Evolutionary conservation across 495 filamentous ascomycete species (phyloP), one percentile per base, ranked within the genome.

Genomic region (Bombardia bombarda): DNA sequence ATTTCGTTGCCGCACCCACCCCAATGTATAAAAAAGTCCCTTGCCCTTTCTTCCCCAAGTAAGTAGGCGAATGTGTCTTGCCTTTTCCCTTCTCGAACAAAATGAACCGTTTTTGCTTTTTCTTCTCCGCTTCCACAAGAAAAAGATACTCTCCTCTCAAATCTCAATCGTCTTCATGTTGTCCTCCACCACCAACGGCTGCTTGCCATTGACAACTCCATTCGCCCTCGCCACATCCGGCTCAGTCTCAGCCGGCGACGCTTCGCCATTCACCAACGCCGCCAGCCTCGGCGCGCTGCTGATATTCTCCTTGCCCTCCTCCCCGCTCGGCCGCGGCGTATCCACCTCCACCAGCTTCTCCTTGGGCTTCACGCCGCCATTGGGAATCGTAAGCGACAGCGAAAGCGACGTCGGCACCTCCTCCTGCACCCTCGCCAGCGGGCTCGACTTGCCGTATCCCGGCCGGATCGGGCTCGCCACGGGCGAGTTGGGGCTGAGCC

Each of bases 131-230:
- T 23, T 17, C 35, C n/a, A n/a, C n/a, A n/a, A n/a, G n/a, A n/a
- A n/a, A n/a, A n/a, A n/a, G n/a, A n/a, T n/a, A n/a, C 25, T 7
- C 37, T 13, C 32, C 13, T 32, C 12, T 51, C 45, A 78, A 42
- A 78, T 78, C 59, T 78, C 73, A 51, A 78, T 77, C 31, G 70
- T 73, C 59, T 77, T 78, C 73, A 78, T 76, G 18, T n/a, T n/a
- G n/a, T 61, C 58, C 36, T 65, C 70, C 44, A 72, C 72, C 10
- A 58, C 55, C 17, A 62, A 61, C 9, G 46, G 53, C 16, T 37
- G 30, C 57, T 69, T 69, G 21, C 55, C 58, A 39, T 58, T 63
- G 12, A n/a, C 2, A 21, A 10, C 30, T 17, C 6, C 12, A 28
- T 6, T 28, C 5, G 34, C 3, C 3, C 18, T 22, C 13, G 20